Evolutionary conservation across 169 alveolate species (phyloP).

Genomic region (Babesia bigemina): DNA sequence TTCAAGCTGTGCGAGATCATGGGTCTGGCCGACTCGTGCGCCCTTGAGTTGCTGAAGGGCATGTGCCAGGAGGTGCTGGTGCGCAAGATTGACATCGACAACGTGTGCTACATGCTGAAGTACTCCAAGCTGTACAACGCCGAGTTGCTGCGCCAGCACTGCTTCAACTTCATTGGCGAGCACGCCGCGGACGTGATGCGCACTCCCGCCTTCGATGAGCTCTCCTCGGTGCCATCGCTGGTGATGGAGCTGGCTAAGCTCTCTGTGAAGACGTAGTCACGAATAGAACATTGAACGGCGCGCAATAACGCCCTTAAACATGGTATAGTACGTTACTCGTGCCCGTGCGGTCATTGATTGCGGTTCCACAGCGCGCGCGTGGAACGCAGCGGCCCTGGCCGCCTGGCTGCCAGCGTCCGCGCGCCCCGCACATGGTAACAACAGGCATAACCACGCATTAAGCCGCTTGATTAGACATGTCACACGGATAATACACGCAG

Average conservation of each 20-base stretch:
- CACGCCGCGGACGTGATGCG: slow-evolving; percentile 71
- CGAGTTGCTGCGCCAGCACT: slow-evolving; percentile 58
- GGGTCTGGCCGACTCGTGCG: slow-evolving; percentile 71
- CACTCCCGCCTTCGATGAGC: slow-evolving; percentile 70
- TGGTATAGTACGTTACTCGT: too few species aligned
- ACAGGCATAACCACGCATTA: too few species aligned
- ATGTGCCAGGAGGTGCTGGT: slow-evolving; percentile 64
- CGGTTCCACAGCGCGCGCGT: too few species aligned
- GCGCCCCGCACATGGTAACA: too few species aligned
- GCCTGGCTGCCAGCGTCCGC: too few species aligned
- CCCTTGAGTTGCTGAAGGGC: slow-evolving; percentile 49
- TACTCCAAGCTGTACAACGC: slow-evolving; percentile 71
- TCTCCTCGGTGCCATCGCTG: slow-evolving; percentile 69
- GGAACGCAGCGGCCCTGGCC: too few species aligned
- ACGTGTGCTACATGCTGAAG: slow-evolving; percentile 69
- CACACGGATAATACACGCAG: too few species aligned
- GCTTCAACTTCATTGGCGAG: slow-evolving; percentile 67
- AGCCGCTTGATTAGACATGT: too few species aligned
- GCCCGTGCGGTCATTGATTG: too few species aligned
- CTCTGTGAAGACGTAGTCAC: slow-evolving; percentile 40
- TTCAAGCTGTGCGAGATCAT: slow-evolving; percentile 66
- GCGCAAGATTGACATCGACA: slow-evolving; percentile 66
- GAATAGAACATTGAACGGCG: too few species aligned
- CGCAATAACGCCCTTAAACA: too few species aligned
- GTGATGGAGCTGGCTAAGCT: slow-evolving; percentile 71